These are phyloP conservation scores for Fraxinus dipetala DNA, from an alignment of 305 asterid genomes.

Conservation along the genomic window DNA sequence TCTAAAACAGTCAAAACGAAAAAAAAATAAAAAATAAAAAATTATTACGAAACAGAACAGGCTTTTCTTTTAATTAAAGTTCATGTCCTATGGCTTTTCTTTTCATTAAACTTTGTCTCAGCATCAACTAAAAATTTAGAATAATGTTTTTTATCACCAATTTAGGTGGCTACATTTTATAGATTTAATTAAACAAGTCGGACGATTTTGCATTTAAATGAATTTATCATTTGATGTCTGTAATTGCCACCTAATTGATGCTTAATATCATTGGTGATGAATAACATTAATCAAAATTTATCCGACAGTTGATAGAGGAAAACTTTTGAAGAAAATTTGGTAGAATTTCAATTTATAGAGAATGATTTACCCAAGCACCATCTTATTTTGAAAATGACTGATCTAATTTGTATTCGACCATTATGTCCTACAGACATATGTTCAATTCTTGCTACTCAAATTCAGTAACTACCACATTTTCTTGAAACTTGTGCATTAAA, in stretches of 20 bases:
- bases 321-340: not conserved
- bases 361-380: not conserved
- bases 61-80: not conserved
- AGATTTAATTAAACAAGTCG: too few species aligned
- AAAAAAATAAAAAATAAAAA: too few species aligned
- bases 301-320: not conserved
- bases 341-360: not conserved
- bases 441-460: not conserved
- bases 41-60: not conserved
- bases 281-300: not conserved
- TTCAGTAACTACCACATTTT: not conserved
- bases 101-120: not conserved
- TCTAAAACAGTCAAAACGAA: not conserved
- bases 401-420: not conserved
- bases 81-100: not conserved
- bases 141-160: too few species aligned
- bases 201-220: too few species aligned
- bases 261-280: too few species aligned
- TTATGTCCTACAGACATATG: not conserved
- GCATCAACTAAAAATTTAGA: too few species aligned
- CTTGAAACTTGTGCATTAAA: not conserved
- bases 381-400: not conserved
- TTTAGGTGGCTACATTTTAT: too few species aligned
- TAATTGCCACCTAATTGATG: too few species aligned
- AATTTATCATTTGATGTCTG: too few species aligned